phyloP scores from a whole-genome alignment of 108 stramenopile genomes.

The Cyclostephanos tholiformis region DNA sequence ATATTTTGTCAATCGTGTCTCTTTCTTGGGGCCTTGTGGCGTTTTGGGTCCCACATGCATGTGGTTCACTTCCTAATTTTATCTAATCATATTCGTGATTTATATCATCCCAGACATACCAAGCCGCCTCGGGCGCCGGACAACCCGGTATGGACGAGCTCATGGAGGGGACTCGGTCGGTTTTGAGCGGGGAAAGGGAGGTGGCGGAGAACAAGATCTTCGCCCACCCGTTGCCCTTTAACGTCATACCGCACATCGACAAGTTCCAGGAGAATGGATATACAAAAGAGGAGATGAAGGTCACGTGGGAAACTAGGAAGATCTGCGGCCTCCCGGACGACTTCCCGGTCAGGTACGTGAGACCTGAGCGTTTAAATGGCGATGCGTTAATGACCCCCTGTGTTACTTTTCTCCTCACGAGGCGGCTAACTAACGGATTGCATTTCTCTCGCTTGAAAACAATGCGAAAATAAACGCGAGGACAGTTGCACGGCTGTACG shows the following conservation, averaged over 20 bases:
- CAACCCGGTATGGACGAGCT: conserved; percentile 97
- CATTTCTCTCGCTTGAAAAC: no score
- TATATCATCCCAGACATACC: conserved; percentile 76
- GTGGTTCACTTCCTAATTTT: neutral
- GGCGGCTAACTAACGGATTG: neutral
- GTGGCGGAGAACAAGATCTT: conserved; percentile 83
- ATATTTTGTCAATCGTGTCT: neutral
- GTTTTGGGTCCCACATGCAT: neutral
- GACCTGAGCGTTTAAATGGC: neutral
- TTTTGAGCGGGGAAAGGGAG: conserved; percentile 69
- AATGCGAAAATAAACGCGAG: neutral
- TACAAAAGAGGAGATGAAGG: conserved; percentile 99
- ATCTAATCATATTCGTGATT: no score
- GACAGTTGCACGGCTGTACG: conserved; percentile 92
- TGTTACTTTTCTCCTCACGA: neutral
- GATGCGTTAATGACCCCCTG: neutral
- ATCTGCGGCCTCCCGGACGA: conserved; percentile 86
- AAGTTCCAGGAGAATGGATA: conserved; percentile 98
- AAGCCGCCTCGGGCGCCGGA: conserved; percentile 90
- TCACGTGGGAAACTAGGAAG: conserved; percentile 97
- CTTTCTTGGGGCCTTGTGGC: neutral
- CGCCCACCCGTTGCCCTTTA: conserved; percentile 97
- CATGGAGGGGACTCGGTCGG: conserved; percentile 75
- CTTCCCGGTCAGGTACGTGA: conserved; percentile 65
- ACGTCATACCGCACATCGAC: conserved; percentile 99